A percentile compares a stretch with the other conserved stretches of the same genome.
These are phyloP conservation scores for Papiliotrema flavescens DNA, from an alignment of 1,284 basidiomycete genomes.

Conservation along the genomic window DNA sequence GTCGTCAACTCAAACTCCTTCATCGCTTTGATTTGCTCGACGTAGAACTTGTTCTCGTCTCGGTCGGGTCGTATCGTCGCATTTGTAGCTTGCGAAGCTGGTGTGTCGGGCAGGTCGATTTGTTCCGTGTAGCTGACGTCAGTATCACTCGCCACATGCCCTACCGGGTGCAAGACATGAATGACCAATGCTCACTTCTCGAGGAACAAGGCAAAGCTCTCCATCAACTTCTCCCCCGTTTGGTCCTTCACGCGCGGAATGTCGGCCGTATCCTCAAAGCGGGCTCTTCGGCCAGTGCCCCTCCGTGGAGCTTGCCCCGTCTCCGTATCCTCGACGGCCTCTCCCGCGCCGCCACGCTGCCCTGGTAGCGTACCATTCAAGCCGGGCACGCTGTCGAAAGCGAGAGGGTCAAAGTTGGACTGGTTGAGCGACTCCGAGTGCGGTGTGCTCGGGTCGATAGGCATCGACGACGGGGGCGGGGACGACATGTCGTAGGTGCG, in stretches of 20 bases:
- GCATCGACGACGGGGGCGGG: conserved; percentile 37
- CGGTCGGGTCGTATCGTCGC: conserved; percentile 48
- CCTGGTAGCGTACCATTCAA: conserved; percentile 27
- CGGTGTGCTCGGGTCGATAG: conserved; percentile 17
- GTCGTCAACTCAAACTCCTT: conserved; percentile 89
- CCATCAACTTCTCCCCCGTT: conserved; percentile 87
- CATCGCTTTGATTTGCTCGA: conserved; percentile 90
- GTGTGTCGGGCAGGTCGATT: conserved; percentile 67
- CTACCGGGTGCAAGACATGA: neutral
- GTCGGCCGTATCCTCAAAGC: conserved; percentile 53
- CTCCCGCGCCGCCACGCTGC: conserved; percentile 3
- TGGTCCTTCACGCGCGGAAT: conserved; percentile 84
- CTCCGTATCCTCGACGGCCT: conserved; percentile 1
- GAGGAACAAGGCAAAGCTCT: conserved; percentile 85
- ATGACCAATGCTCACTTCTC: conserved; percentile 63
- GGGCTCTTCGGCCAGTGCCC: conserved; percentile 10
- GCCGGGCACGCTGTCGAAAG: conserved; percentile 42
- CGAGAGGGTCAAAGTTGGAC: conserved; percentile 36
- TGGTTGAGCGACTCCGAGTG: conserved; percentile 29
- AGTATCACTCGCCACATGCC: neutral
- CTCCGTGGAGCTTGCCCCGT: conserved; percentile 10
- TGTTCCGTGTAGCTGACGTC: conserved; percentile 71
- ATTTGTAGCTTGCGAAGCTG: conserved; percentile 56
- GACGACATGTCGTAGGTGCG: conserved; percentile 27
- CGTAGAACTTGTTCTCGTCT: conserved; percentile 60